Conservation (phyloP, 108 stramenopile genomes). For the Nitzschia putrida region DNA sequence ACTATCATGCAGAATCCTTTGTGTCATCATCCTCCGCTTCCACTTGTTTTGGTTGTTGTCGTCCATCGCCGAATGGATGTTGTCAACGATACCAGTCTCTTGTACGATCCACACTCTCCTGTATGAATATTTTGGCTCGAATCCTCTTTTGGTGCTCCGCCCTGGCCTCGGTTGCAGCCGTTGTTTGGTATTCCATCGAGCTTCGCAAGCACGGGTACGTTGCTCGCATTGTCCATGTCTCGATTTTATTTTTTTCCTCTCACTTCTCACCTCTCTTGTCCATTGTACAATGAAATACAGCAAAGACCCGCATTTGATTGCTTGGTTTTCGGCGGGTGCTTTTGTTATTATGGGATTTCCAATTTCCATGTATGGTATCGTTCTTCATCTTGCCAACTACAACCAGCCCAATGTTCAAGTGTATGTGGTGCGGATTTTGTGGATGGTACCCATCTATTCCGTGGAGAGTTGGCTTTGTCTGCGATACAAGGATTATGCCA, state of each 20-base stretch:
- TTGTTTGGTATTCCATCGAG: conserved; percentile 83
- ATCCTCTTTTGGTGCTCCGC: conserved; percentile 68
- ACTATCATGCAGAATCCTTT: neutral
- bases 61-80: neutral
- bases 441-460: conserved; percentile 93
- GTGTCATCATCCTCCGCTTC: neutral
- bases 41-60: neutral
- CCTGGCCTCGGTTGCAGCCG: conserved; percentile 52
- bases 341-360: conserved; percentile 91
- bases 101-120: conserved; percentile 51
- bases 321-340: conserved; percentile 88
- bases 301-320: conserved; percentile 85
- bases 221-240: no score
- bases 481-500: conserved; percentile 74
- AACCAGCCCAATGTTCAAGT: conserved; percentile 85
- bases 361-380: conserved; percentile 82
- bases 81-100: conserved; percentile 28
- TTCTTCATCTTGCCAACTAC: conserved; percentile 87
- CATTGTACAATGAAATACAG: conserved; percentile 18
- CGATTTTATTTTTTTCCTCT: no score
- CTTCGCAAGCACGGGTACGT: conserved; percentile 77
- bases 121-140: conserved; percentile 75
- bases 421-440: conserved; percentile 86
- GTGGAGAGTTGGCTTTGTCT: conserved; percentile 91
- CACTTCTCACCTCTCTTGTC: conserved; percentile 5